Percentiles rank a stretch among this genome's conserved stretches.
Evolutionary conservation across 169 alveolate genomes (phyloP).

Genomic region (Eimeria praecox): DNA sequence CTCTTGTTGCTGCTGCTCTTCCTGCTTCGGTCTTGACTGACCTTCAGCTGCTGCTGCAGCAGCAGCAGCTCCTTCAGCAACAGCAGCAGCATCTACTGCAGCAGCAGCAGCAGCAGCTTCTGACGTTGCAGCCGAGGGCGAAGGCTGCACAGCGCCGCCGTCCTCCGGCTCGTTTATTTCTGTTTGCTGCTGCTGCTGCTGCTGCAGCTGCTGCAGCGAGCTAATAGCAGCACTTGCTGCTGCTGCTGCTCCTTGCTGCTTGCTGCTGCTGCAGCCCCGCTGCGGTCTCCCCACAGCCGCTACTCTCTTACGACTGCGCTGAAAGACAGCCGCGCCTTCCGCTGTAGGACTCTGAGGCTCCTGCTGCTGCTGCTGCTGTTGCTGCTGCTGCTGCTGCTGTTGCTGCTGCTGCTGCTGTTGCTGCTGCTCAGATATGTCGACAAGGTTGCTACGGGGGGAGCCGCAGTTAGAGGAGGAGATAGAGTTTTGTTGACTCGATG

Average conservation of each 20-base stretch:
- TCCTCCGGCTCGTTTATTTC: not conserved
- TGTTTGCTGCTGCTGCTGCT: not conserved
- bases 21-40: not conserved
- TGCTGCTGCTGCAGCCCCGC: not conserved
- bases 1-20: slow-evolving; percentile 46
- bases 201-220: not conserved
- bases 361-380: not conserved
- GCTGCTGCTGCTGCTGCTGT: slow-evolving; percentile 16
- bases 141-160: not conserved
- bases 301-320: slow-evolving; percentile 32
- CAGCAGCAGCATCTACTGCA: not conserved
- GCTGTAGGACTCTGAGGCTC: not conserved
- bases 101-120: not conserved
- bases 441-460: not conserved
- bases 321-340: not conserved
- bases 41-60: not conserved
- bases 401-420: slow-evolving; percentile 15
- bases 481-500: not conserved
- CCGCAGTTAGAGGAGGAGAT: not conserved
- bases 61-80: not conserved
- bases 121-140: not conserved
- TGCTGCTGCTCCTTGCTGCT: not conserved
- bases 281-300: slow-evolving; percentile 33
- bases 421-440: not conserved
- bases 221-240: not conserved